Base-by-base conservation (phyloP, 2,329 filamentous ascomycete species). In the Claviceps lovelessii region DNA sequence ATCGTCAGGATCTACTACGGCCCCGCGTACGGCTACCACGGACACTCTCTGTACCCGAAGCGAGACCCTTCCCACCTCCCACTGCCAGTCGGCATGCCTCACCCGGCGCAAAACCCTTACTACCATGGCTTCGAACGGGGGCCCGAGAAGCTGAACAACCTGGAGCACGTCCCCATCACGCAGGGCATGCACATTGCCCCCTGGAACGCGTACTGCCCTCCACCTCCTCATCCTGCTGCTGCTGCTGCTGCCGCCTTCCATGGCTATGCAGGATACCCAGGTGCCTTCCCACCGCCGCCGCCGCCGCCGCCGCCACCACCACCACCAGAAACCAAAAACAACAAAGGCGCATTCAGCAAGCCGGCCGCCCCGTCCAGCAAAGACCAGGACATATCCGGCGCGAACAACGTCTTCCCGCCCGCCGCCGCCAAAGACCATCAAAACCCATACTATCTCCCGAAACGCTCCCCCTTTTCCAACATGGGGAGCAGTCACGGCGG, bases 1-100 rank as follows among this genome's bases (percentile, higher is more conserved):
- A 65, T 79, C 23, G 69, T 80, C 51, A 75, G 78, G 15, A 73
- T 82, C 31, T 83, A 83, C 58, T 76, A 83, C 58, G 79, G 79
- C 0, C 73, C 75, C 3, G 67, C 70, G 0, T 83, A 79, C 61
- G 78, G 78, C 5, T 78, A 78, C 58, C 72, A 74, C 29, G 67
- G 70, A 29, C 60, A 62, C 29, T 63, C 67, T 2, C 61, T 78
- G n/a, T 77, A 81, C 60, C 76, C 77, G 2, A 65, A 62, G 7
- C 67, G 66, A 6, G 61, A 67, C 19, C 47, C 48, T 3, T 62
- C 62, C 29, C 60, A 61, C 9, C 63, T 63, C 13, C 63, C 67
- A 4, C 60, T 73, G 7, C 72, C 73, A 0, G 56, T 73, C 9
- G 74, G 76, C 4, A 67, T 70, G 52, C 71, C 72, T 4, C 70